These are phyloP conservation scores for Entonaema liquescens DNA, from an alignment of 495 filamentous ascomycete genomes.

Conservation along the genomic window DNA sequence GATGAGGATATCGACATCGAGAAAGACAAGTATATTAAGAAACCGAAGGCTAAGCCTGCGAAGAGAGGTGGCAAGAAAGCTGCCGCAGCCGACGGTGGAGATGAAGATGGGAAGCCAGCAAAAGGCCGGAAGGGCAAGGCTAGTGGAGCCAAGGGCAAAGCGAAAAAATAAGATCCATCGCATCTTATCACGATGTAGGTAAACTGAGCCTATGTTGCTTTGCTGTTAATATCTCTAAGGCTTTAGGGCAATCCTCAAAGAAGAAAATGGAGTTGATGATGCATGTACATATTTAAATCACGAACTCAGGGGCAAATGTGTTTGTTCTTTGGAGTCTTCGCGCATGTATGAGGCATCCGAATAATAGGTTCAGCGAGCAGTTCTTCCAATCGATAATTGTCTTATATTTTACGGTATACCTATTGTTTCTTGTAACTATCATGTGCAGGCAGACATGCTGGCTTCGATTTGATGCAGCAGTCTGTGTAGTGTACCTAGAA, in stretches of 20 bases:
- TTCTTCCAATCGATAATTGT: neutral
- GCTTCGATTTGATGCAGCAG: neutral
- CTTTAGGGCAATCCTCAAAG: neutral
- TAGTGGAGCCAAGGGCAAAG: slow-evolving; percentile 52
- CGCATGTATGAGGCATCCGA: neutral
- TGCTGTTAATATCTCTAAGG: slow-evolving; percentile 21
- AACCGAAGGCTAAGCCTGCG: slow-evolving; percentile 72
- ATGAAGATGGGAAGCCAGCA: slow-evolving; percentile 61
- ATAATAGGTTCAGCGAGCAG: neutral
- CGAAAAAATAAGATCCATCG: slow-evolving; percentile 42
- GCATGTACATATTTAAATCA: slow-evolving; percentile 10
- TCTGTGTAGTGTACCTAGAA: neutral
- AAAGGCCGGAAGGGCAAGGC: slow-evolving; percentile 57
- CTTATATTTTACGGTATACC: neutral
- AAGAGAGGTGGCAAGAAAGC: slow-evolving; percentile 65
- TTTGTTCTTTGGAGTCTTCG: neutral
- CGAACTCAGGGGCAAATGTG: slow-evolving; percentile 5
- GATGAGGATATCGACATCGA: slow-evolving; percentile 80
- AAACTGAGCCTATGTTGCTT: neutral
- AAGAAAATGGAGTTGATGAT: slow-evolving; percentile 8
- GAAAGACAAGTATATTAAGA: slow-evolving; percentile 96
- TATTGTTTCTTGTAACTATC: neutral
- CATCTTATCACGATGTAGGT: neutral
- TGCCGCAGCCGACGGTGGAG: slow-evolving; percentile 58
- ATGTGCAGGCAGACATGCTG: neutral